A percentile compares a stretch with the other conserved stretches of the same genome.
These are phyloP conservation scores for Tremellales sp. DNA, from an alignment of 1,284 basidiomycete genomes.

Conservation along the genomic window DNA sequence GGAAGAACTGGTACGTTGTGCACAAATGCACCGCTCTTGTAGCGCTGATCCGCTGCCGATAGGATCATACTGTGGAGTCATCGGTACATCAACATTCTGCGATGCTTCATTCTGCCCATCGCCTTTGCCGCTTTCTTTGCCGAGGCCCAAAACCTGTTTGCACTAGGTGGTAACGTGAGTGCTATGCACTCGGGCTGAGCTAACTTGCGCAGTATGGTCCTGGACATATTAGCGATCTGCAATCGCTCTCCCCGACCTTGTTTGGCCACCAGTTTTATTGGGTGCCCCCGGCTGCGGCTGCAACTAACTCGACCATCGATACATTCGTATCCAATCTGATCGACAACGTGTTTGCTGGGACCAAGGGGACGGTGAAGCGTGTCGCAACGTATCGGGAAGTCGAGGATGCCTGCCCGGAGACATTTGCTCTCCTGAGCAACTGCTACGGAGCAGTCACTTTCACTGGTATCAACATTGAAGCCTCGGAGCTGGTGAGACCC, in stretches of 20 bases:
- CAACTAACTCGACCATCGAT: slow-evolving; percentile 55
- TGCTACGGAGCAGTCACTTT: slow-evolving; percentile 72
- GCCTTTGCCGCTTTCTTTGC: slow-evolving; percentile 66
- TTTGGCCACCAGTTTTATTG: slow-evolving; percentile 60
- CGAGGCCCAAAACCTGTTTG: slow-evolving; percentile 32
- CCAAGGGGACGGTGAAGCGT: slow-evolving; percentile 12
- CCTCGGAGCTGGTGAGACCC: slow-evolving; percentile 17
- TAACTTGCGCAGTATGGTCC: slow-evolving; percentile 62
- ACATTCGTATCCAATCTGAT: slow-evolving; percentile 60
- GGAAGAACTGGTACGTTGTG: slow-evolving; percentile 72
- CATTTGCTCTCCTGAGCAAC: slow-evolving; percentile 64
- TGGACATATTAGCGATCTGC: slow-evolving; percentile 57
- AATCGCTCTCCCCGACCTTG: slow-evolving; percentile 54
- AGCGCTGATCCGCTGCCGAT: slow-evolving; percentile 9
- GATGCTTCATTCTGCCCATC: slow-evolving; percentile 65
- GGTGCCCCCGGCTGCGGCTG: slow-evolving; percentile 49
- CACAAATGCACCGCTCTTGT: slow-evolving; percentile 47
- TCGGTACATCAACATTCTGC: slow-evolving; percentile 58
- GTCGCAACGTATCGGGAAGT: slow-evolving; percentile 53
- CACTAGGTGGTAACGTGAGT: slow-evolving; percentile 12
- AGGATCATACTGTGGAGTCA: slow-evolving; percentile 20
- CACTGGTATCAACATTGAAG: slow-evolving; percentile 55
- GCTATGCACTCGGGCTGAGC: not conserved
- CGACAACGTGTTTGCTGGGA: slow-evolving; percentile 39
- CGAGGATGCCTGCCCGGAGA: slow-evolving; percentile 61